These are phyloP conservation scores for Chytriomyces hyalinus DNA, from an alignment of 192 early-diverging fungal species.

Conservation along the genomic window DNA sequence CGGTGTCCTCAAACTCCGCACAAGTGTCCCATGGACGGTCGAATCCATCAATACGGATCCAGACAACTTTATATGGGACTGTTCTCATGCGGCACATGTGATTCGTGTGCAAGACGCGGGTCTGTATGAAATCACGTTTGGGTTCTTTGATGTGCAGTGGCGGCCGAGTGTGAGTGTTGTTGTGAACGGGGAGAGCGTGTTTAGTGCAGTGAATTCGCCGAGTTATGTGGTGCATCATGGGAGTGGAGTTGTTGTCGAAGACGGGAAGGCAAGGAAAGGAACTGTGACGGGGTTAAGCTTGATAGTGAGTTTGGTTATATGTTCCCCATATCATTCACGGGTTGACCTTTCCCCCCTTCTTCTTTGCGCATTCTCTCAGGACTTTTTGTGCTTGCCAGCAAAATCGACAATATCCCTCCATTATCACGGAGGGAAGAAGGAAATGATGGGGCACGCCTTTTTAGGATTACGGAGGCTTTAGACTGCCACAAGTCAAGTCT, in stretches of 20 bases:
- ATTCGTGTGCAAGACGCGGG: constrained; percentile 51
- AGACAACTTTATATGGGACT: constrained; percentile 55
- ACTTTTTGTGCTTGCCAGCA: constrained; percentile 52
- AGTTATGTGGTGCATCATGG: constrained; percentile 56
- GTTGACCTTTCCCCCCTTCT: not conserved
- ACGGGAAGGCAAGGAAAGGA: constrained; percentile 42
- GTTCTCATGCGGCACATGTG: constrained; percentile 11
- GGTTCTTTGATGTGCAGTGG: constrained; percentile 50
- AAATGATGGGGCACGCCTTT: constrained; percentile 47
- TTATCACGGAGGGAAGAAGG: constrained; percentile 45
- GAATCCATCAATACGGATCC: constrained; percentile 58
- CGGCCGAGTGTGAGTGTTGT: constrained; percentile 56
- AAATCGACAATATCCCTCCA: constrained; percentile 51
- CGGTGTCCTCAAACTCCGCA: constrained; percentile 46
- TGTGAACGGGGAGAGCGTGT: constrained; percentile 61
- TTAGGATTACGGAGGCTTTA: constrained; percentile 43
- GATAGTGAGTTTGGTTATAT: constrained; percentile 38
- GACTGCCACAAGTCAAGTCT: not conserved
- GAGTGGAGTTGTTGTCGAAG: constrained; percentile 51
- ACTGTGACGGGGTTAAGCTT: constrained; percentile 54
- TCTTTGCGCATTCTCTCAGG: constrained; percentile 29
- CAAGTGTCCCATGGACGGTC: constrained; percentile 53
- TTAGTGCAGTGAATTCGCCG: constrained; percentile 58
- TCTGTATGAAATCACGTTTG: constrained; percentile 58
- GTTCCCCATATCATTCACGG: not conserved